Conservation (phyloP, 2,329 filamentous ascomycete species). For the Colletotrichum sp. region DNA sequence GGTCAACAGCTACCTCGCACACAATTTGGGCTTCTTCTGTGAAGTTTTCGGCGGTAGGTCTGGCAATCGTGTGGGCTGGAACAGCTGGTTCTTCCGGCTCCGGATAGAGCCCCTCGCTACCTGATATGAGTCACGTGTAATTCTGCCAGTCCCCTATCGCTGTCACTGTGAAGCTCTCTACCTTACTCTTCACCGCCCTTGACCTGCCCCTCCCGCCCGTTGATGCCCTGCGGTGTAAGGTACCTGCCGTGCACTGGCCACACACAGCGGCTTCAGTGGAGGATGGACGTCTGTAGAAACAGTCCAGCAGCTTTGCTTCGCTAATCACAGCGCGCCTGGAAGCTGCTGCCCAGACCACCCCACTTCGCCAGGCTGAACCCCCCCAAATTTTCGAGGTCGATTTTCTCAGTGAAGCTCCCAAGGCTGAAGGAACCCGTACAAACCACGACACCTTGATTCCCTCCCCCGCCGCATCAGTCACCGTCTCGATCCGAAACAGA, state of each 20-base stretch:
- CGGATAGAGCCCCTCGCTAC: conserved; percentile 7
- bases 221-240: not conserved
- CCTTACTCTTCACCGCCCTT: not conserved
- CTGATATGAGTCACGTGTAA: not conserved
- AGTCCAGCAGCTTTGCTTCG: not conserved
- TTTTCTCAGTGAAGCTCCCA: conserved; percentile 20
- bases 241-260: not conserved
- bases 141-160: not conserved
- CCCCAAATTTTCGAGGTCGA: conserved; percentile 20
- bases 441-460: conserved; percentile 7
- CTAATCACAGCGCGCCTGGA: conserved; percentile 10
- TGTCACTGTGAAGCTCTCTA: not conserved
- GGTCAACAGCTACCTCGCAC: not conserved
- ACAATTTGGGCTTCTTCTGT: conserved; percentile 8
- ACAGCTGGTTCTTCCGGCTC: conserved; percentile 1
- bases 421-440: conserved; percentile 19
- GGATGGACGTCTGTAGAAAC: conserved; percentile 18
- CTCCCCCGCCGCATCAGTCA: not conserved
- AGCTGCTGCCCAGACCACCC: conserved; percentile 14
- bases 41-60: conserved; percentile 9
- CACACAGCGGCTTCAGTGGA: not conserved
- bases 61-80: conserved; percentile 18
- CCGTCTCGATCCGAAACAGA: not conserved
- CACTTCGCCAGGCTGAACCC: conserved; percentile 22
- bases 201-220: not conserved